phyloP scores from a whole-genome alignment of 345 rosid species.

The Moringa oleifera region DNA sequence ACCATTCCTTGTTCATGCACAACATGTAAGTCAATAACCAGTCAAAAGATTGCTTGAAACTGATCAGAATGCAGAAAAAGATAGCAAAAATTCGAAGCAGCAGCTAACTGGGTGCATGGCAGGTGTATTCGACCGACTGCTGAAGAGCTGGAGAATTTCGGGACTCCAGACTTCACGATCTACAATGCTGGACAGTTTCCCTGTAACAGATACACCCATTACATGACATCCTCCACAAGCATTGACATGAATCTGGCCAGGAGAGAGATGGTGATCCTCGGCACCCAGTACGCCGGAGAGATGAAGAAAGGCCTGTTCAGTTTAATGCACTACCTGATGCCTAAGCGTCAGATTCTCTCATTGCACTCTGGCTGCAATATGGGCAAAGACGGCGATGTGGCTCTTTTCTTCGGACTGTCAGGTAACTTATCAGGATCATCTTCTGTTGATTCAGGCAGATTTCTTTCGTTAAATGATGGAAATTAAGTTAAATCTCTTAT shows the following conservation, averaged over 20 bases:
- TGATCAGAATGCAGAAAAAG: too few relatives aligned
- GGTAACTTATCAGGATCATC: constrained; percentile 51
- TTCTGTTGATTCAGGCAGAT: too few relatives aligned
- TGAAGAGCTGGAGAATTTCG: constrained; percentile 96
- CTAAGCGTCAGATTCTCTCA: constrained; percentile 90
- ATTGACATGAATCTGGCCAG: constrained; percentile 86
- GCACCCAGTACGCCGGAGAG: constrained; percentile 98
- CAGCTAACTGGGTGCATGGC: constrained; percentile 74
- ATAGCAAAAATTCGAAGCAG: too few relatives aligned
- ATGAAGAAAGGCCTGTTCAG: constrained; percentile 99
- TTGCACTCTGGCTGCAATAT: constrained; percentile 98
- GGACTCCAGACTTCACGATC: constrained; percentile 98
- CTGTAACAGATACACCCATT: constrained; percentile 95
- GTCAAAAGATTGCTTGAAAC: too few relatives aligned
- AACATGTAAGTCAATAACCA: constrained; percentile 88
- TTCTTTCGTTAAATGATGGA: too few relatives aligned
- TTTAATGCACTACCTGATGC: constrained; percentile 99
- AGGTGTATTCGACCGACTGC: constrained; percentile 98
- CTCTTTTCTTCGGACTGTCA: constrained; percentile 99
- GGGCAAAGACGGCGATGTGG: constrained; percentile 98
- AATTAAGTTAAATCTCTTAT: too few relatives aligned
- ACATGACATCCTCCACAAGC: constrained; percentile 99
- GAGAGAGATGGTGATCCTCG: constrained; percentile 97
- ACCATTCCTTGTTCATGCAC: constrained; percentile 98
- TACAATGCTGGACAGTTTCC: constrained; percentile 99